A percentile compares a stretch with the other conserved stretches of the same genome.
Conservation (phyloP, 306 rosid genomes). For the Ormosia emarginata region DNA sequence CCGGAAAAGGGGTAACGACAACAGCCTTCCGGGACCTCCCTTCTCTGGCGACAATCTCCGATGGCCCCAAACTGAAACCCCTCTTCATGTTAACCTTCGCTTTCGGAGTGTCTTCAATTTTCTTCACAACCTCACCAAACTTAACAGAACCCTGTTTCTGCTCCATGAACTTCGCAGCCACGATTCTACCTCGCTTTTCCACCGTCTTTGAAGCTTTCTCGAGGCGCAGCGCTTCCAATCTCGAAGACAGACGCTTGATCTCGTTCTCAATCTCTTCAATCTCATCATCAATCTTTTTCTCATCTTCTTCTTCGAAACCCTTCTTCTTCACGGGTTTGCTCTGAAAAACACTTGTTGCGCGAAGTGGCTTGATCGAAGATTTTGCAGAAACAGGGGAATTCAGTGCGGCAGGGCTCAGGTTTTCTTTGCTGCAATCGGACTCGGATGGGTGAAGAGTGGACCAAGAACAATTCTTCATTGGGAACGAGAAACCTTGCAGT, state of each 20-base stretch:
- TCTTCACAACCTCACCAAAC: not conserved
- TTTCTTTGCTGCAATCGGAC: conserved; percentile 29
- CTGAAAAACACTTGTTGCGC: not conserved
- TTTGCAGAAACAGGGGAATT: not conserved
- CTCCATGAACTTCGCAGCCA: conserved; percentile 33
- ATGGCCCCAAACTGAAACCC: conserved; percentile 80
- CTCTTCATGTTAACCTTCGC: conserved; percentile 31
- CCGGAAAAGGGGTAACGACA: conserved; percentile 41
- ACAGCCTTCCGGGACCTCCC: conserved; percentile 41
- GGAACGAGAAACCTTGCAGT: not conserved
- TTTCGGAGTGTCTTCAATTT: conserved; percentile 33
- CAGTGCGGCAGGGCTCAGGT: conserved; percentile 25
- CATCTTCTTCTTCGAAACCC: not conserved
- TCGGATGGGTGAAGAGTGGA: not conserved
- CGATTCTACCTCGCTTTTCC: not conserved
- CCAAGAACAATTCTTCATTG: conserved; percentile 22
- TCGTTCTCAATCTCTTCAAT: conserved; percentile 13
- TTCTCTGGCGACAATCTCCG: conserved; percentile 52
- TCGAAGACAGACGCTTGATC: conserved; percentile 15
- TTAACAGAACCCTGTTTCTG: not conserved
- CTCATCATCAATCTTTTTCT: conserved; percentile 11
- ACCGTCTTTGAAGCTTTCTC: not conserved
- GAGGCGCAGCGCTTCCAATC: conserved; percentile 18
- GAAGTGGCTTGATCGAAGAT: not conserved
- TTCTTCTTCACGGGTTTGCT: not conserved